Conservation (phyloP, 139 green algal genomes). For the Closterium sp. region DNA sequence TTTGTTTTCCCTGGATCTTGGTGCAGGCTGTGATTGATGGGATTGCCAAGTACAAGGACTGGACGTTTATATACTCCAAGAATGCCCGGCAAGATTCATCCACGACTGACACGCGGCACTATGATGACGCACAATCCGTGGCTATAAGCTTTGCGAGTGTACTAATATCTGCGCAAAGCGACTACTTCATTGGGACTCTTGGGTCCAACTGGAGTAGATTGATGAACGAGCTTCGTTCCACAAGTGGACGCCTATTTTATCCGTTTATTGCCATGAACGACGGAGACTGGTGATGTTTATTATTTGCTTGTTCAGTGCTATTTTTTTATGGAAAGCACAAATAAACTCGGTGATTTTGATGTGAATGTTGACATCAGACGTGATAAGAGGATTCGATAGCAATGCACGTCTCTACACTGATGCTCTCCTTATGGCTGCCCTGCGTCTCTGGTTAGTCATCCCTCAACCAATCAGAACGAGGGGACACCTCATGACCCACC, state of each 20-base stretch:
- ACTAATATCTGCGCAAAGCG: conserved; percentile 4
- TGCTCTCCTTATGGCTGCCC: too few relatives aligned
- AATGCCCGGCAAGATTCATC: background rate
- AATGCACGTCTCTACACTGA: too few relatives aligned
- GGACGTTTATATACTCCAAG: conserved; percentile 1
- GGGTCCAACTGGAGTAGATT: conserved; percentile 27
- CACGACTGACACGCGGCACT: background rate
- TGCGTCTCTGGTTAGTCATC: too few relatives aligned
- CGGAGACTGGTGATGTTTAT: background rate
- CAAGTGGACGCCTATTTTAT: conserved; percentile 8
- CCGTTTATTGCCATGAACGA: conserved; percentile 14
- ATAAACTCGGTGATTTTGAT: too few relatives aligned
- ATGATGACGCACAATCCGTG: background rate
- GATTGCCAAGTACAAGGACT: background rate
- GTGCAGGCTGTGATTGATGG: conserved; percentile 13
- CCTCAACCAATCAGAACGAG: background rate
- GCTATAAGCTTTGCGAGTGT: conserved; percentile 32
- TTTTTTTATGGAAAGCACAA: too few relatives aligned
- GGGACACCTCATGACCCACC: background rate
- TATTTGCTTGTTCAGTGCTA: background rate
- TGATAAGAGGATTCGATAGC: too few relatives aligned
- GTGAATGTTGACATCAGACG: too few relatives aligned
- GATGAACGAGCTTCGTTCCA: conserved; percentile 33
- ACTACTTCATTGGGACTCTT: conserved; percentile 27
- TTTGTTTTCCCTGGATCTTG: too few relatives aligned